These are phyloP conservation scores for Apostasia shenzhenica DNA, from an alignment of 106 monocot species.

Conservation along the genomic window DNA sequence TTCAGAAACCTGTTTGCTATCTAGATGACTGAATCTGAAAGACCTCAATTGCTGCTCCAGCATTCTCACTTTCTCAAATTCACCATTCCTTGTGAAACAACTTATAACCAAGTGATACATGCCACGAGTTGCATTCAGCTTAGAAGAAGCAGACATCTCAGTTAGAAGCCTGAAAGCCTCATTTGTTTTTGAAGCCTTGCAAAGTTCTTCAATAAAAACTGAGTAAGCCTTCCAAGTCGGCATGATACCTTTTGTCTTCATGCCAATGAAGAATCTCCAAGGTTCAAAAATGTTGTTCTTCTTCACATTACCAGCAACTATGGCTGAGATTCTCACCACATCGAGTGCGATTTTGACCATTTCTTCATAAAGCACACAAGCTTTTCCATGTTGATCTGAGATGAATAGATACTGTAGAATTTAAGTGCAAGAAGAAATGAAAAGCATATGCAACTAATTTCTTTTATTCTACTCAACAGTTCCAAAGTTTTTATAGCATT, in stretches of 20 bases:
- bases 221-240: slow-evolving; percentile 51
- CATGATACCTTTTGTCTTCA: slow-evolving; percentile 33
- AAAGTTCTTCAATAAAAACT: slow-evolving; percentile 72
- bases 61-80: slow-evolving; percentile 30
- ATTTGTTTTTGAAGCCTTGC: slow-evolving; percentile 45
- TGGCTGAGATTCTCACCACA: slow-evolving; percentile 44
- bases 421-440: slow-evolving; percentile 57
- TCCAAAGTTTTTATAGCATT: slow-evolving; percentile 37
- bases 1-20: slow-evolving; percentile 1
- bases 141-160: slow-evolving; percentile 44
- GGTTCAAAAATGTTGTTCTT: slow-evolving; percentile 49
- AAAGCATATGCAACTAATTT: slow-evolving; percentile 21
- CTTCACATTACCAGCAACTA: slow-evolving; percentile 61
- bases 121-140: slow-evolving; percentile 27
- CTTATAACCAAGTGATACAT: slow-evolving; percentile 31
- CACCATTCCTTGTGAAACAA: slow-evolving; percentile 33
- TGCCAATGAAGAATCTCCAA: slow-evolving; percentile 39
- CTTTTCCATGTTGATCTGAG: slow-evolving; percentile 32
- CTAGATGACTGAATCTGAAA: slow-evolving; percentile 14
- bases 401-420: slow-evolving; percentile 59
- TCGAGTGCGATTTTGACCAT: slow-evolving; percentile 57
- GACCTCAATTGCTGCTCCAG: slow-evolving; percentile 29
- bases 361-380: slow-evolving; percentile 59
- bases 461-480: slow-evolving; percentile 32
- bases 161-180: slow-evolving; percentile 57